Conservation (phyloP, 331 rosid genomes). For the Pyracantha coccinea region DNA sequence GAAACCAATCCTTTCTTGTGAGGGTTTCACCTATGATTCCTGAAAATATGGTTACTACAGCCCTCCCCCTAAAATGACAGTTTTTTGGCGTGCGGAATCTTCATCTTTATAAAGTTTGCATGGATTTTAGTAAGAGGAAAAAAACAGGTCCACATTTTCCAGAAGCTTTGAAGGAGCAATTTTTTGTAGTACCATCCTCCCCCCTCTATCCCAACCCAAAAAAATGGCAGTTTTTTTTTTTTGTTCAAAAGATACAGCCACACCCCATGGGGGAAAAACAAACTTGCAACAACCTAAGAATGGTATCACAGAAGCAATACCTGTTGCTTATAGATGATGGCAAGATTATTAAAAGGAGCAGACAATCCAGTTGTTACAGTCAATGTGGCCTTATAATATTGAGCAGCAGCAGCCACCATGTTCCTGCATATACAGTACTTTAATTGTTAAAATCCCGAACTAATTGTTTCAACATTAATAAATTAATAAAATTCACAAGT, state of each 20-base stretch:
- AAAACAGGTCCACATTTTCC: not conserved
- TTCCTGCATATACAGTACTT: slow-evolving; percentile 45
- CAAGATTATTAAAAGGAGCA: slow-evolving; percentile 93
- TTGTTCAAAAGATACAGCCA: not conserved
- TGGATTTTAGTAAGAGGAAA: not conserved
- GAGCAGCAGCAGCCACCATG: slow-evolving; percentile 91
- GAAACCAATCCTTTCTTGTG: not conserved
- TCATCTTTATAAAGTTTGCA: not conserved
- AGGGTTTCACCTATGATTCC: not conserved
- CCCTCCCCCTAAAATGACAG: not conserved
- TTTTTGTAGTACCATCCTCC: not conserved
- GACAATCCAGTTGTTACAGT: slow-evolving; percentile 90
- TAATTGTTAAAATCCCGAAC: not conserved
- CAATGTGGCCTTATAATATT: slow-evolving; percentile 87
- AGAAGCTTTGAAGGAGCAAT: not conserved
- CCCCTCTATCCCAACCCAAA: not conserved
- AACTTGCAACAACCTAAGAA: not conserved
- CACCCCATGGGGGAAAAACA: not conserved
- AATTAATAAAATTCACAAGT: not conserved
- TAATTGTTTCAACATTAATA: not conserved
- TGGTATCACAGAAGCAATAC: not conserved
- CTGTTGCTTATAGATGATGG: slow-evolving; percentile 90
- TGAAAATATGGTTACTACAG: not conserved
- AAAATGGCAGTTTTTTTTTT: not conserved
- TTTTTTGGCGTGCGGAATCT: not conserved